A percentile compares a stretch with the other conserved stretches of the same genome.
These are phyloP conservation scores for Hortiboletus campestris DNA, from an alignment of 768 basidiomycete species.

Conservation along the genomic window DNA sequence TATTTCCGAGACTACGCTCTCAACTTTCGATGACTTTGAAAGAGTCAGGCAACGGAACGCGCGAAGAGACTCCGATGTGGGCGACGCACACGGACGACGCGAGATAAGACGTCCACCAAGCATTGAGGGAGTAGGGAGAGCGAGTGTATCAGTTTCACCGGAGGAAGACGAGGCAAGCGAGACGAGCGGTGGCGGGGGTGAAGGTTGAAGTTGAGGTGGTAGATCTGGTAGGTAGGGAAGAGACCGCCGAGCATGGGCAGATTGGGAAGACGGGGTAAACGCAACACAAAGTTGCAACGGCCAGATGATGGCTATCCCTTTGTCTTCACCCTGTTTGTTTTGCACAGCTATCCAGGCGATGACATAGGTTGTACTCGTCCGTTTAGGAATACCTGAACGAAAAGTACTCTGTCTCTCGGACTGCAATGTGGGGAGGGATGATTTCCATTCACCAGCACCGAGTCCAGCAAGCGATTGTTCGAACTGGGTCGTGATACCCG, in stretches of 20 bases:
- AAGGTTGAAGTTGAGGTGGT: slow-evolving; percentile 59
- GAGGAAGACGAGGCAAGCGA: slow-evolving; percentile 21
- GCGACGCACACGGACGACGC: slow-evolving; percentile 33
- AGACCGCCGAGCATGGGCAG: slow-evolving; percentile 38
- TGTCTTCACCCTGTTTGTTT: slow-evolving; percentile 78
- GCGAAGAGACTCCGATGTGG: slow-evolving; percentile 38
- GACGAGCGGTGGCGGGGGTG: slow-evolving; percentile 41
- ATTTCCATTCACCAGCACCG: slow-evolving; percentile 55
- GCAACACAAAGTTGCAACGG: slow-evolving; percentile 58
- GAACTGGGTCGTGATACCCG: slow-evolving; percentile 61
- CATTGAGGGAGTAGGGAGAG: slow-evolving; percentile 6
- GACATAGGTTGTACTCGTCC: slow-evolving; percentile 40
- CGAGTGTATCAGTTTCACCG: not conserved
- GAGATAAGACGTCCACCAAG: slow-evolving; percentile 30
- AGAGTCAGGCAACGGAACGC: slow-evolving; percentile 53
- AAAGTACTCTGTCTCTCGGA: slow-evolving; percentile 23
- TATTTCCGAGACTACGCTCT: slow-evolving; percentile 56
- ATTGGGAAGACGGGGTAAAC: slow-evolving; percentile 38
- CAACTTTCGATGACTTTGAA: slow-evolving; percentile 48
- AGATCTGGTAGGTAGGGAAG: slow-evolving; percentile 62
- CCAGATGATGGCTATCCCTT: slow-evolving; percentile 73
- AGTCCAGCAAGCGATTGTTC: slow-evolving; percentile 59
- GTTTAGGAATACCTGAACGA: slow-evolving; percentile 18
- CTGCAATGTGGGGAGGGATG: not conserved
- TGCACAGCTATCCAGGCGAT: slow-evolving; percentile 75